Base-by-base conservation (phyloP, 2,329 filamentous ascomycete species). In the Stagonosporopsis cucurbitacearum region DNA sequence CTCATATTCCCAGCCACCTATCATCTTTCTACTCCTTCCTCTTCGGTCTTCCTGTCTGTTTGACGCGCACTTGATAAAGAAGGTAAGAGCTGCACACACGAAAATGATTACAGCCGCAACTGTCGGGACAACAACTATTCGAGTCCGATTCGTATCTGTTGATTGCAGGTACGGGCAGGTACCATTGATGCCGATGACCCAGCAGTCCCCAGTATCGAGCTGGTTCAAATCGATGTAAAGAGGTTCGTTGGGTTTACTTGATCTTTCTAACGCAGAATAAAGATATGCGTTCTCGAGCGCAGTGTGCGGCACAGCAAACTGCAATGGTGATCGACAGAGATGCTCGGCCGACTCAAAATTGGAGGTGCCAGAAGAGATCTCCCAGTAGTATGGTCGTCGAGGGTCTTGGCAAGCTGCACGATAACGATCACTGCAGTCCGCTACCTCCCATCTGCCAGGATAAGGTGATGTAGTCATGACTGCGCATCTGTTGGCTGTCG, bases 1-100 rank as follows among this genome's bases (percentile, higher is more conserved):
- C 68, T 89, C 87, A 75, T 89, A 89, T 64, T 88, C 84, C 82
- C 85, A 87, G 1, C 84, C 84, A 57, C 78, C 78, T 19, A 76
- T 72, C 40, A 73, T 73, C 43, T 74, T 74, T 56, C 83, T 77
- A 64, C 82, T 80, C 65, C 79, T 80, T 23, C 78, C 77, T 42
- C 80, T 79, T 59, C 80, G 78, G 41, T 79, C 82, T 61, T 81
- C 82, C 37, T 79, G 78, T 56, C 86, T 72, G 69, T 88, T 88
- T 4, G 84, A 81, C 58, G 85, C 86, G 66, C 84, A 87, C 66
- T 89, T 89, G 45, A 86, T 82, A 60, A 88, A 85, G 12, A 88
- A 70, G 0, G 85, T 88, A 66, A 88, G 68, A 0, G 80, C 82
- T 0, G 84, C 81, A n/a, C 87, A 71, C 17, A 88, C 76, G 43